These are phyloP conservation scores for Lactarius hatsudake DNA, from an alignment of 768 basidiomycete genomes.

Conservation along the genomic window DNA sequence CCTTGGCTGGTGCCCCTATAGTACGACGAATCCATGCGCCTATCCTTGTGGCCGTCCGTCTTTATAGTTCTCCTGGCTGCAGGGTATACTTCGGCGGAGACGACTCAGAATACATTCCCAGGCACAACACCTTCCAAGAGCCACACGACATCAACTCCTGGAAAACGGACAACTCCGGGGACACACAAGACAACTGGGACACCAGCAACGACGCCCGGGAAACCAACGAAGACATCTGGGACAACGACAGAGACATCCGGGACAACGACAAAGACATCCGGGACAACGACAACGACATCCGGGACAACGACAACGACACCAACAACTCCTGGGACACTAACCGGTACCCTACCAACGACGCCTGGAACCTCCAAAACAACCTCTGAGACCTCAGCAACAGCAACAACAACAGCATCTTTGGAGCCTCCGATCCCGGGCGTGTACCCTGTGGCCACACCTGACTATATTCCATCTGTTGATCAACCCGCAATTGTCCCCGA, in stretches of 20 bases:
- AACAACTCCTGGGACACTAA: background rate
- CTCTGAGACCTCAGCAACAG: background rate
- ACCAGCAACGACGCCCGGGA: background rate
- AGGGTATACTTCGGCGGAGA: background rate
- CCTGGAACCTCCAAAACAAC: no score
- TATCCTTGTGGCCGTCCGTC: background rate
- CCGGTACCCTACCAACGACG: background rate
- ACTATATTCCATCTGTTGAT: slow-evolving; percentile 52
- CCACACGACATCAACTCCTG: no score
- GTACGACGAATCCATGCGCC: background rate
- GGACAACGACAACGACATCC: background rate
- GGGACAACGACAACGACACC: background rate
- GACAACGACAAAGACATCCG: background rate
- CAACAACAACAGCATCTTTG: slow-evolving; percentile 40
- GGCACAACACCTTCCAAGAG: no score
- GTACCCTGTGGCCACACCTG: slow-evolving; percentile 55
- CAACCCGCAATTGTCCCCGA: slow-evolving; percentile 45
- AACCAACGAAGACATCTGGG: background rate
- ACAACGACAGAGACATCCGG: background rate
- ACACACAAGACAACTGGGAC: no score
- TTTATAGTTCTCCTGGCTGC: slow-evolving; percentile 8
- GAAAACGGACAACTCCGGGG: no score
- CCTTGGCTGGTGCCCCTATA: background rate
- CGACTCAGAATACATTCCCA: background rate
- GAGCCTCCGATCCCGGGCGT: slow-evolving; percentile 50